These are phyloP conservation scores for Venustampulla echinocandica DNA, from an alignment of 495 filamentous ascomycete species.

Conservation along the genomic window DNA sequence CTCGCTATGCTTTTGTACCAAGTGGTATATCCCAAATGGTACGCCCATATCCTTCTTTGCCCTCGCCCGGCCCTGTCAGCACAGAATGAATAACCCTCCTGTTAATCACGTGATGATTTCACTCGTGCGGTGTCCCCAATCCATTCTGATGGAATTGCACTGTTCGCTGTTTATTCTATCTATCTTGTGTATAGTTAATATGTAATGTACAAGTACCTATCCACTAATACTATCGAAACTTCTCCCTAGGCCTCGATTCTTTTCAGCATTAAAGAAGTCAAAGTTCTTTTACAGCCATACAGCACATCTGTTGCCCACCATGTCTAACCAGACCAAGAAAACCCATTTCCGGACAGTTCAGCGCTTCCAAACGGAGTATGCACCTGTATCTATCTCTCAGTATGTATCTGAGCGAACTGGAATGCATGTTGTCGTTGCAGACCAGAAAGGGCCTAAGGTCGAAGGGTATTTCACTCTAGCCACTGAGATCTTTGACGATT, in stretches of 20 bases:
- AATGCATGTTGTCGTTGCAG: conserved; percentile 86
- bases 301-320: no score
- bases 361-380: conserved; percentile 81
- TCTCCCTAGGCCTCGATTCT: background rate
- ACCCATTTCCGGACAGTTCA: conserved; percentile 72
- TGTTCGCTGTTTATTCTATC: no score
- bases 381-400: conserved; percentile 73
- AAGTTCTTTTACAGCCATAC: no score
- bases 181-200: no score
- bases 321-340: conserved; percentile 17
- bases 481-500: conserved; percentile 96
- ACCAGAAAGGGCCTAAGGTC: conserved; percentile 87
- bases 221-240: no score
- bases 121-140: no score
- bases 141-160: no score
- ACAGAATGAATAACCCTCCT: no score
- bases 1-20: conserved; percentile 22
- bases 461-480: conserved; percentile 91
- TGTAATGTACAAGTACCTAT: no score
- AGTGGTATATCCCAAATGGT: conserved; percentile 10
- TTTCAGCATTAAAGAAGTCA: background rate
- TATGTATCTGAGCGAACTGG: conserved; percentile 75
- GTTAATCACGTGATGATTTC: no score
- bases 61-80: no score
- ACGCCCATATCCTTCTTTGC: background rate